These are phyloP conservation scores for Collybiopsis luxurians DNA, from an alignment of 768 basidiomycete genomes.

Conservation along the genomic window DNA sequence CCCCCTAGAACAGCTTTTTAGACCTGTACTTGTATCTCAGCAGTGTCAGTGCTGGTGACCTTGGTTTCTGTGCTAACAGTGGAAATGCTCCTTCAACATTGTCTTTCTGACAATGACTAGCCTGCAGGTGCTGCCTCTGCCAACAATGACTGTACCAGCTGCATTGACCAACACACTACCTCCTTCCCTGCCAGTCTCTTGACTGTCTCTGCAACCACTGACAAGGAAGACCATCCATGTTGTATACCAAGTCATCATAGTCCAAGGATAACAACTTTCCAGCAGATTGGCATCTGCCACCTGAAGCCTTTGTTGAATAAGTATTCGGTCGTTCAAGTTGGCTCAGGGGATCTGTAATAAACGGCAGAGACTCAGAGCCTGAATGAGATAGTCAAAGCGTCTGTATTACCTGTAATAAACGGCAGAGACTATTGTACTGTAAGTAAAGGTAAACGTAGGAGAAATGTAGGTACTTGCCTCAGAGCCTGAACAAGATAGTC, in stretches of 20 bases:
- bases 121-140: not conserved
- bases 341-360: too few relatives aligned
- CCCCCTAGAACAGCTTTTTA: constrained; percentile 42
- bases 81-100: constrained; percentile 17
- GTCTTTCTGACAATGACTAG: constrained; percentile 26
- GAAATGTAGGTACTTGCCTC: too few relatives aligned
- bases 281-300: constrained; percentile 82
- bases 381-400: too few relatives aligned
- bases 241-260: not conserved
- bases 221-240: constrained; percentile 33
- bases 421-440: too few relatives aligned
- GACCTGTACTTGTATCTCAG: constrained; percentile 19
- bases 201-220: constrained; percentile 12
- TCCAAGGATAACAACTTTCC: constrained; percentile 46
- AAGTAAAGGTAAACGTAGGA: too few relatives aligned
- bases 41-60: not conserved
- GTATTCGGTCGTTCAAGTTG: too few relatives aligned
- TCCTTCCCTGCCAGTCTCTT: not conserved
- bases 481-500: too few relatives aligned
- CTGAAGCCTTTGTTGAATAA: constrained; percentile 95
- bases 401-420: too few relatives aligned
- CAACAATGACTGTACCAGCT: constrained; percentile 7
- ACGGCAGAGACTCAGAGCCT: too few relatives aligned
- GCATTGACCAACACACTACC: not conserved
- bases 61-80: not conserved